Base-by-base conservation (phyloP, 1,284 basidiomycete genomes). In the Laetiporus sulphureus region DNA sequence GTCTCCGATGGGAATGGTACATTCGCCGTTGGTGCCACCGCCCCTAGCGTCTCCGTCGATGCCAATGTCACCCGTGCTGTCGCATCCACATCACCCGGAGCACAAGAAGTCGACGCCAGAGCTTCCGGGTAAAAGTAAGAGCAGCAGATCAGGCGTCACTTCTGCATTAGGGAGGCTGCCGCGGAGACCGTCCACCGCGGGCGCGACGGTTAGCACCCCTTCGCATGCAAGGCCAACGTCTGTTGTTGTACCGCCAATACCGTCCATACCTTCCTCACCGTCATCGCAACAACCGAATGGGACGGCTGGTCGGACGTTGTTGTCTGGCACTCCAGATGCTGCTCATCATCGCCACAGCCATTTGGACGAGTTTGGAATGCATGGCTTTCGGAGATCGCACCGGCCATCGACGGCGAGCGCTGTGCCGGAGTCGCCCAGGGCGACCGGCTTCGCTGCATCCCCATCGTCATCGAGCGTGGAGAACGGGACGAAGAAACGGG, bases 401-500 rank as follows among this genome's bases (percentile, higher is more conserved):
- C 21, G 32, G 20, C 37, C 32, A 29, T 16, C 12, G 16, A 33
- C 38, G 11, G 19, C 37, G 18, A 27, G 20, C 24, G 29, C 20
- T 7, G 13, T n/a, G 34, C 12, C 29, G 20, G 25, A 7, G 5
- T 29, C 25, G 24, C 24, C 23, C 37, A 40, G 19, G 24, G 24
- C 41, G 21, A 22, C 19, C 16, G 43, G 35, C 20, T 24, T 40
- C 13, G 34, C 32, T 31, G 22, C 22, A 12, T 23, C 36, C 6
- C 32, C 34, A 13, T 39, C 41, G 12, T 34, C 37, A 35, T 32
- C 32, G 40, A 40, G 37, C 24, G 11, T 33, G 36, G 15, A 24
- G 15, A 21, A 23, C 22, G 29, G 35, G 27, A 44, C 47, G 13
- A 51, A 54, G 38, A 78, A 69, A 55, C 66, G 70, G 19, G 68